phyloP scores from a whole-genome alignment of 768 basidiomycete genomes.

The Dioszegia hungarica region DNA sequence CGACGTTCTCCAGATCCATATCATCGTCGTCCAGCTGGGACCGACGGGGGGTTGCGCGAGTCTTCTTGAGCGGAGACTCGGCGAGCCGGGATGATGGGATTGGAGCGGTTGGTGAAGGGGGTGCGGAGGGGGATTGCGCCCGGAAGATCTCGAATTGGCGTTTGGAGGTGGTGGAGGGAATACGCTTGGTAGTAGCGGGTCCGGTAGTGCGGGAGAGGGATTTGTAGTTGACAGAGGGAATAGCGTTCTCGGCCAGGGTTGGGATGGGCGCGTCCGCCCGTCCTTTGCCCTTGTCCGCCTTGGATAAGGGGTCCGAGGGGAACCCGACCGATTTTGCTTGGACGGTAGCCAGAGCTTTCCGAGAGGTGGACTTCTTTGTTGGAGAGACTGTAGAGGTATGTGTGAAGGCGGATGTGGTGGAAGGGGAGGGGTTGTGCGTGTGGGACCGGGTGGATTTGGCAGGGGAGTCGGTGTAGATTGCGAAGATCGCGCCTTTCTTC shows the following conservation, averaged over 20 bases:
- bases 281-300: conserved; percentile 4
- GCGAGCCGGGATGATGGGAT: background rate
- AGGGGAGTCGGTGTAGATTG: conserved; percentile 47
- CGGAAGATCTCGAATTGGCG: conserved; percentile 23
- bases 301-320: background rate
- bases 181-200: background rate
- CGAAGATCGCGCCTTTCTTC: conserved; percentile 47
- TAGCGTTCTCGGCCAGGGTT: background rate
- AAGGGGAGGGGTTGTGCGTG: background rate
- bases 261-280: background rate
- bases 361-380: background rate
- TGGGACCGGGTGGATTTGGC: conserved; percentile 1
- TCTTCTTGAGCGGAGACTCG: conserved; percentile 9
- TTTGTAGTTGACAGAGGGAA: conserved; percentile 1
- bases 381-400: background rate
- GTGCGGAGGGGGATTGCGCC: background rate
- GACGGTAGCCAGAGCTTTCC: conserved; percentile 10
- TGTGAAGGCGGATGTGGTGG: background rate
- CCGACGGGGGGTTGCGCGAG: conserved; percentile 1
- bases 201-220: background rate
- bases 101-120: background rate
- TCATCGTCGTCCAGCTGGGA: background rate
- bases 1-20: conserved; percentile 32
- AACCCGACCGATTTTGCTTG: conserved; percentile 7
- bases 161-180: conserved; percentile 10